A percentile compares a stretch with the other conserved stretches of the same genome.
Evolutionary conservation across 1,284 basidiomycete species (phyloP).

Genomic region (Agroathelia rolfsii): DNA sequence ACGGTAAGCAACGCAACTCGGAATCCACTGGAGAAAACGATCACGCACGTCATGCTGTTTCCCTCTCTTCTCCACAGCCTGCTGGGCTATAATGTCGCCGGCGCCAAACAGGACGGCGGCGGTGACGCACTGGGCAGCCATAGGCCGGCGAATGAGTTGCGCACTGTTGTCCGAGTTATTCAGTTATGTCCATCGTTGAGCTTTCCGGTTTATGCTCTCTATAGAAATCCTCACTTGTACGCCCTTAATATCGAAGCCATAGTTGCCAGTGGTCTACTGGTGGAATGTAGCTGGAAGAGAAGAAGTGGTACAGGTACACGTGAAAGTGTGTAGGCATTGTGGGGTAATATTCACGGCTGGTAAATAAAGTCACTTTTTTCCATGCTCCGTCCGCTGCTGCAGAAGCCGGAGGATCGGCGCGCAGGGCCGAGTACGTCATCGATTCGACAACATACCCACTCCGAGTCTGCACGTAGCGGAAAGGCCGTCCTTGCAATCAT

Average conservation of each 20-base stretch:
- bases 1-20: constrained; percentile 3
- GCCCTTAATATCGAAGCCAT: constrained; percentile 39
- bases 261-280: constrained; percentile 1
- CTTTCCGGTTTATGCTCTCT: not conserved
- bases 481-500: too few species aligned
- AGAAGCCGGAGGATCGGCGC: too few species aligned
- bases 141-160: constrained; percentile 51
- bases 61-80: constrained; percentile 64
- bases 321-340: too few species aligned
- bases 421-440: too few species aligned
- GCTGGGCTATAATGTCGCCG: constrained; percentile 80
- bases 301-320: too few species aligned
- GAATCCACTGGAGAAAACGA: not conserved
- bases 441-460: too few species aligned
- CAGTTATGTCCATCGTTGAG: constrained; percentile 1
- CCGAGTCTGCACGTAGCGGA: too few species aligned
- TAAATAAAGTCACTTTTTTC: too few species aligned
- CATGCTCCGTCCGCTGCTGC: too few species aligned
- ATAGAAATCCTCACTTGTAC: constrained; percentile 36
- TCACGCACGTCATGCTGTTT: constrained; percentile 56
- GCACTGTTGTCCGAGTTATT: constrained; percentile 29
- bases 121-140: constrained; percentile 54
- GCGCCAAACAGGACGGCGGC: constrained; percentile 62
- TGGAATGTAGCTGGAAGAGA: too few species aligned
- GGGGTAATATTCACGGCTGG: too few species aligned